phyloP scores from a whole-genome alignment of 1,139 yeast genomes.

The Geotrichum candidum region DNA sequence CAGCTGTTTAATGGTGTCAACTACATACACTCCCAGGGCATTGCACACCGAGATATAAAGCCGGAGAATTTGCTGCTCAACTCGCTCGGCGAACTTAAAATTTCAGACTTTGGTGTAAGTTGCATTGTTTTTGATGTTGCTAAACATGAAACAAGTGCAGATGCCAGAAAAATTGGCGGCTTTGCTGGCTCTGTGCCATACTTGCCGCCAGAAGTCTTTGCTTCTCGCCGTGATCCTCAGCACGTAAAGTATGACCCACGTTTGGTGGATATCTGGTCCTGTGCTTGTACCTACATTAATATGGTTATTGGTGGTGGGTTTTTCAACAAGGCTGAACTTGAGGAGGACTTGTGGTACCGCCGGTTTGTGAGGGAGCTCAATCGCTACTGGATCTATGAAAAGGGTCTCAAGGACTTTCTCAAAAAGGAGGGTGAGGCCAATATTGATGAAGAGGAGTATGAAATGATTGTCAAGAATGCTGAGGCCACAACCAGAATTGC shows the following conservation, averaged over 20 bases:
- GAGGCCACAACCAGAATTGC: slow-evolving; percentile 2
- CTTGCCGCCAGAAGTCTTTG: slow-evolving; percentile 80
- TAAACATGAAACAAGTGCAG: slow-evolving; percentile 11
- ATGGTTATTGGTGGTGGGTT: slow-evolving; percentile 45
- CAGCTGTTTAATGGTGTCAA: slow-evolving; percentile 70
- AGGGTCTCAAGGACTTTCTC: slow-evolving; percentile 11
- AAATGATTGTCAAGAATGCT: slow-evolving; percentile 7
- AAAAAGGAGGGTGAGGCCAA: slow-evolving; percentile 13
- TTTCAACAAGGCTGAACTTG: slow-evolving; percentile 30
- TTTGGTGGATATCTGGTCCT: slow-evolving; percentile 82
- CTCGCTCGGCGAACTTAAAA: slow-evolving; percentile 62
- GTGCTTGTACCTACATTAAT: slow-evolving; percentile 88
- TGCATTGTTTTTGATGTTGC: slow-evolving; percentile 15
- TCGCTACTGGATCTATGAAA: slow-evolving; percentile 65
- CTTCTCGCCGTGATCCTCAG: slow-evolving; percentile 25
- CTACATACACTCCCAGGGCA: slow-evolving; percentile 63
- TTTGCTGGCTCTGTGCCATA: slow-evolving; percentile 71
- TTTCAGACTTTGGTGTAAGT: slow-evolving; percentile 52
- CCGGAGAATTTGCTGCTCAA: slow-evolving; percentile 65
- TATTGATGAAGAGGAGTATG: slow-evolving; percentile 8
- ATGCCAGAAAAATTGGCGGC: slow-evolving; percentile 16
- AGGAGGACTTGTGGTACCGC: slow-evolving; percentile 27
- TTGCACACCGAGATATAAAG: slow-evolving; percentile 67
- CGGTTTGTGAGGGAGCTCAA: slow-evolving; percentile 23
- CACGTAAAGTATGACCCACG: slow-evolving; percentile 60